Evolutionary conservation across 139 green algal genomes (phyloP).

Genomic region (Chlamydomonas asymmetrica): DNA sequence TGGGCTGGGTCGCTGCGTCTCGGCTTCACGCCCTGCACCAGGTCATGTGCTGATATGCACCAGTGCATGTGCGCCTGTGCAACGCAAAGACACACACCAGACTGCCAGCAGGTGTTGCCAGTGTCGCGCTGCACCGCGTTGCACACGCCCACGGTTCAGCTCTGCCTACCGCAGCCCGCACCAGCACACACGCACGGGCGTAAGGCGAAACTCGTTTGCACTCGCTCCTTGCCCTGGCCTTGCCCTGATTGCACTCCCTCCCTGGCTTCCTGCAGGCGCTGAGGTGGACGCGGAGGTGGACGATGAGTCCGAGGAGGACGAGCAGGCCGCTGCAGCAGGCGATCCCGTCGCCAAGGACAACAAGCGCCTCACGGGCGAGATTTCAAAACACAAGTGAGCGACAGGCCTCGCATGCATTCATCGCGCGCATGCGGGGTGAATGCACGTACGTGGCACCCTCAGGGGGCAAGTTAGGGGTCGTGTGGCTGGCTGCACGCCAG

Average conservation of each 20-base stretch:
- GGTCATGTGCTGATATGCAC: not conserved
- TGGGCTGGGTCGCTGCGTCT: not conserved
- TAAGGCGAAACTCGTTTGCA: no score
- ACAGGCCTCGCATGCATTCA: no score
- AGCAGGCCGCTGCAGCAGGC: constrained; percentile 7
- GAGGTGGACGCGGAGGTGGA: constrained; percentile 9
- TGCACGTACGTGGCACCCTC: no score
- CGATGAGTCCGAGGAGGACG: constrained; percentile 30
- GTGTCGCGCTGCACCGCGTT: no score
- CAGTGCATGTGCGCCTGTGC: not conserved
- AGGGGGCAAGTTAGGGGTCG: no score
- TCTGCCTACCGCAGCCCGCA: no score
- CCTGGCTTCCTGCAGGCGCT: not conserved
- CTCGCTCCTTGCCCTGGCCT: not conserved
- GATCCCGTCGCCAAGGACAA: constrained; percentile 53
- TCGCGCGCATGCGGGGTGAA: no score
- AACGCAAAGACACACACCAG: no score
- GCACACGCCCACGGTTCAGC: no score
- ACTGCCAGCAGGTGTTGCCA: no score
- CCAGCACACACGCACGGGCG: no score
- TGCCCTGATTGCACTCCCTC: not conserved
- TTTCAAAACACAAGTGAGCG: constrained; percentile 34
- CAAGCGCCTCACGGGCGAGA: constrained; percentile 50
- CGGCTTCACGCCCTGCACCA: not conserved
- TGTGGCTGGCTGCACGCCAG: no score